Evolutionary conservation across 805 yeast genomes (phyloP), one percentile per base, ranked within the genome.

Genomic region (Cephaloascus albidus): DNA sequence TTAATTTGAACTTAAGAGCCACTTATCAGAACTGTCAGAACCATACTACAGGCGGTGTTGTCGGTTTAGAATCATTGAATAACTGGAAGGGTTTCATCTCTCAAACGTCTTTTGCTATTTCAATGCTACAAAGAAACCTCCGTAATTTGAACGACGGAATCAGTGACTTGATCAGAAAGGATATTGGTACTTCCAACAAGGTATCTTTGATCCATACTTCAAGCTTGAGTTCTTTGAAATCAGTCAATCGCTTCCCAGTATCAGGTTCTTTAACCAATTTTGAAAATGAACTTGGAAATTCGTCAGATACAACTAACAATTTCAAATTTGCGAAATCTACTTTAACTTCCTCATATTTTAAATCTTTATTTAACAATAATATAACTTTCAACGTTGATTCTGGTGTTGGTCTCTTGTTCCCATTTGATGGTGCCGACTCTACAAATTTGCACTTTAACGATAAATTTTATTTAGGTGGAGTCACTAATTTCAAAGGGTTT

Each of bases 381-480:
- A 38, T 81, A 33, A 77, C 85, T 3, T 44, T 79, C 23, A 73
- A 72, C 37, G 45, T 73, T 2, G 60, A 74, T 2, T 50, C 68
- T 3, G 71, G 70, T 35, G 61, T 73, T 32, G 96, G 95, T 3
- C 65, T 68, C 40, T 62, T 85, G 20, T 59, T 64, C 41, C 63
- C 74, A 40, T 52, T 70, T 16, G 43, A 53, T 3, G 43, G 47
- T 39, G 47, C 54, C n/a, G 46, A 49, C 3, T 43, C 51, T 44
- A 40, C 42, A 18, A 46, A 61, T 40, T 60, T 85, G 2, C 89
- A 84, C 50, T 52, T 81, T 23, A 72, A 81, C 53, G 98, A 90
- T 57, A 72, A 85, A 46, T 90, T 89, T 55, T 85, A 80, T 51
- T 65, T 85, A 35, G 95, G 96, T 15, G 96, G 96, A 0, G 74